Conservation (phyloP, 164 flowering plant genomes). For the Magnolia changhungtana region DNA sequence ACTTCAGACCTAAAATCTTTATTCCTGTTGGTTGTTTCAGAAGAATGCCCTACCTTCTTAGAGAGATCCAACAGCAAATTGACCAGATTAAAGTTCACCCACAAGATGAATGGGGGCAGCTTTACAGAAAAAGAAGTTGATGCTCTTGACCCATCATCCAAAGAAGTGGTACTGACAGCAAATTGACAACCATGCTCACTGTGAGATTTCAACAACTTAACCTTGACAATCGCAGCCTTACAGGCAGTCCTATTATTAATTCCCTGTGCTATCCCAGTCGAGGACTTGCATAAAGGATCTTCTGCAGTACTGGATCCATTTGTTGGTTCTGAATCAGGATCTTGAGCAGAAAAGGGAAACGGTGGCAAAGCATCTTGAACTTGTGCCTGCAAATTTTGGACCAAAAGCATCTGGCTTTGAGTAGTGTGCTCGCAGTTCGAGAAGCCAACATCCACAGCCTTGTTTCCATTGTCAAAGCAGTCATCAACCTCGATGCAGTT, state of each 20-base stretch:
- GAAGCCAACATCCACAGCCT: constrained; percentile 12
- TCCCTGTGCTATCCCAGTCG: constrained; percentile 9
- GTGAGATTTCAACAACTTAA: constrained; percentile 48
- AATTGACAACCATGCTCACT: constrained; percentile 38
- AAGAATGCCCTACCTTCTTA: constrained; percentile 32
- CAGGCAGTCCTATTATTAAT: constrained; percentile 11
- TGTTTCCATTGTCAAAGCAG: constrained; percentile 29
- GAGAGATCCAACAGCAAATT: constrained; percentile 39
- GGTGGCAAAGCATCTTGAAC: constrained; percentile 59
- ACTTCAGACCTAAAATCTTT: constrained; percentile 19
- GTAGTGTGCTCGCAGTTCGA: constrained; percentile 9
- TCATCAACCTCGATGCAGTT: constrained; percentile 60
- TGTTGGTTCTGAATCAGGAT: constrained; percentile 17
- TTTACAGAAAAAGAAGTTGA: constrained; percentile 50
- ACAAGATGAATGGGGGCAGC: constrained; percentile 65
- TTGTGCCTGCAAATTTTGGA: constrained; percentile 52
- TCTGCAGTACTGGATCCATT: constrained; percentile 12
- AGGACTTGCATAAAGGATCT: constrained; percentile 14
- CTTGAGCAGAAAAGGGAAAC: constrained; percentile 22
- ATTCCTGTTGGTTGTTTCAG: constrained; percentile 13
- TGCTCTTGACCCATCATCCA: constrained; percentile 24
- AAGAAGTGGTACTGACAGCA: constrained; percentile 24
- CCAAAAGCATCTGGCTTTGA: constrained; percentile 19
- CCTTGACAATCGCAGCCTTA: constrained; percentile 33
- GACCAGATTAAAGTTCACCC: constrained; percentile 60